Evolutionary conservation across 1,284 basidiomycete genomes (phyloP).

Genomic region (Cryptococcus sp.): DNA sequence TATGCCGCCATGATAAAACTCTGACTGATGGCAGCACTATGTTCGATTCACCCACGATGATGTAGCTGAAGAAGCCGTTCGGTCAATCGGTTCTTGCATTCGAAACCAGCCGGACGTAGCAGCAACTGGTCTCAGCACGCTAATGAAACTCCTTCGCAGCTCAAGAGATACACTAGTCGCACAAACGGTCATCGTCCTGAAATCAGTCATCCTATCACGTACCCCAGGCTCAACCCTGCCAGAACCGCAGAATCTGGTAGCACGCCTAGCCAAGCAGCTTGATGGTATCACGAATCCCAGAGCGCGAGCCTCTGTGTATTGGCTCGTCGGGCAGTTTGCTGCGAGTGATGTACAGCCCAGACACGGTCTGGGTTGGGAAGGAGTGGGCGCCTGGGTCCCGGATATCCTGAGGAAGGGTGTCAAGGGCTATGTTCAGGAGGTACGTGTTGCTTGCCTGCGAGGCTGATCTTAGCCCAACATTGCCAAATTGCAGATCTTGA

Average conservation of each 20-base stretch:
- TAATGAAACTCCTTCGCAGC: slow-evolving; percentile 66
- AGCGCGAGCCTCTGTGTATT: slow-evolving; percentile 78
- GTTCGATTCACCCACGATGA: slow-evolving; percentile 65
- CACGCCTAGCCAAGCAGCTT: slow-evolving; percentile 65
- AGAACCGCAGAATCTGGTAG: slow-evolving; percentile 61
- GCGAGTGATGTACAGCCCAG: slow-evolving; percentile 22
- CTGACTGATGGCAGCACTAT: slow-evolving; percentile 59
- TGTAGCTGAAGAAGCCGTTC: slow-evolving; percentile 67
- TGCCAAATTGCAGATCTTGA: slow-evolving; percentile 76
- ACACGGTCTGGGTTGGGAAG: slow-evolving; percentile 44
- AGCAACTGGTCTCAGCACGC: slow-evolving; percentile 64
- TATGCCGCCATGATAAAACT: slow-evolving; percentile 45
- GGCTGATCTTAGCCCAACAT: slow-evolving; percentile 51
- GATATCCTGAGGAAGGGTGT: slow-evolving; percentile 74
- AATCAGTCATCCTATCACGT: slow-evolving; percentile 65
- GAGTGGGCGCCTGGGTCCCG: slow-evolving; percentile 67
- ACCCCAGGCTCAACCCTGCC: slow-evolving; percentile 45
- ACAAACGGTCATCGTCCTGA: slow-evolving; percentile 75
- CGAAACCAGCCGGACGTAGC: slow-evolving; percentile 62
- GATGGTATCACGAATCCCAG: slow-evolving; percentile 71
- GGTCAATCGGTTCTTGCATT: slow-evolving; percentile 72
- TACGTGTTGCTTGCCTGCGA: slow-evolving; percentile 32
- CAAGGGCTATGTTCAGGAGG: slow-evolving; percentile 69
- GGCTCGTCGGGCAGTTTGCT: slow-evolving; percentile 85
- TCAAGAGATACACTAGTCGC: slow-evolving; percentile 65